A percentile compares a stretch with the other conserved stretches of the same genome.
phyloP scores from a whole-genome alignment of 129 eudicot species.

The carrot (Daucus carota) region DH1_v3.0 NC_030385.2:9041001-9041500 shows the following conservation, averaged over 20 bases:
- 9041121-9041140: not conserved
- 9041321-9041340: constrained; percentile 52
- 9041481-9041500: constrained; percentile 22
- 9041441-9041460: constrained; percentile 53
- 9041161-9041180: not conserved
- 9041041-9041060: constrained; percentile 20
- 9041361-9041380: constrained; percentile 34
- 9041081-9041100: constrained; percentile 17
- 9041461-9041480: constrained; percentile 49
- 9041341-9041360: constrained; percentile 36
- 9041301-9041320: constrained; percentile 64
- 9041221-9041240: constrained; percentile 56
- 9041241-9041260: constrained; percentile 52
- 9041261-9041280: constrained; percentile 51
- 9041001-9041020: constrained; percentile 4
- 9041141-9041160: not conserved
- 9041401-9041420: constrained; percentile 55
- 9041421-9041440: constrained; percentile 24
- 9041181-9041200: constrained; percentile 11
- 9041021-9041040: constrained; percentile 14
- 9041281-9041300: constrained; percentile 67
- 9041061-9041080: constrained; percentile 25
- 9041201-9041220: constrained; percentile 51
- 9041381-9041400: constrained; percentile 56
- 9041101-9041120: not conserved